These are phyloP conservation scores for Calocybe cyanea DNA, from an alignment of 768 basidiomycete species.

Conservation along the genomic window DNA sequence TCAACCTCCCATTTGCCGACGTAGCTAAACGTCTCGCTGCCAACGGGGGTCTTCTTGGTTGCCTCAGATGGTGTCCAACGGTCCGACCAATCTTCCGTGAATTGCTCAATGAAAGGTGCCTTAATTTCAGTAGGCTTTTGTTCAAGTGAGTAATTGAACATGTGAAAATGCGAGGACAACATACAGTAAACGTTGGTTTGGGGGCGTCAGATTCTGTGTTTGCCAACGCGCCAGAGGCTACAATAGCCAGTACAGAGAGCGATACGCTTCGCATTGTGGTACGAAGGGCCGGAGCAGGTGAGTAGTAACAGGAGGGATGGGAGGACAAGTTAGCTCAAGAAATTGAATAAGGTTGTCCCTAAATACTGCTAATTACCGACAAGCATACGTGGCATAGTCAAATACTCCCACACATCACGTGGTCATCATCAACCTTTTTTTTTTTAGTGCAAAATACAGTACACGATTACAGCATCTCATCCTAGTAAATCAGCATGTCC, in stretches of 20 bases:
- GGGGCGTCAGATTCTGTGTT: conserved; percentile 47
- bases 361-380: conserved; percentile 27
- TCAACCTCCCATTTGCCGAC: conserved; percentile 98
- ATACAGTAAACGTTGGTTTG: conserved; percentile 68
- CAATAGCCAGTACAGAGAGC: conserved; percentile 71
- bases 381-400: conserved; percentile 41
- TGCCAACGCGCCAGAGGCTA: conserved; percentile 60
- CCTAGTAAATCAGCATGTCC: conserved; percentile 94
- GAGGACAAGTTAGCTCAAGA: conserved; percentile 24
- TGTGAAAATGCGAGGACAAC: conserved; percentile 20
- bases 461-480: conserved; percentile 18
- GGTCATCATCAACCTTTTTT: conserved; percentile 17
- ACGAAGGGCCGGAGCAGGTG: conserved; percentile 80
- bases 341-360: conserved; percentile 26
- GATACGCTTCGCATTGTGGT: conserved; percentile 83
- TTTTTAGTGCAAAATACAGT: conserved; percentile 2
- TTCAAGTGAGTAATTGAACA: conserved; percentile 13
- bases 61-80: conserved; percentile 97
- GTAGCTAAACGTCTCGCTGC: conserved; percentile 94
- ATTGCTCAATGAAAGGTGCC: conserved; percentile 95
- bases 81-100: conserved; percentile 83
- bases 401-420: conserved; percentile 40
- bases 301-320: conserved; percentile 29
- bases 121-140: conserved; percentile 70
- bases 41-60: conserved; percentile 95